Evolutionary conservation across 164 flowering plant genomes (phyloP), one percentile per base, ranked within the genome.

Genomic region (Nelumbo lutea): DNA sequence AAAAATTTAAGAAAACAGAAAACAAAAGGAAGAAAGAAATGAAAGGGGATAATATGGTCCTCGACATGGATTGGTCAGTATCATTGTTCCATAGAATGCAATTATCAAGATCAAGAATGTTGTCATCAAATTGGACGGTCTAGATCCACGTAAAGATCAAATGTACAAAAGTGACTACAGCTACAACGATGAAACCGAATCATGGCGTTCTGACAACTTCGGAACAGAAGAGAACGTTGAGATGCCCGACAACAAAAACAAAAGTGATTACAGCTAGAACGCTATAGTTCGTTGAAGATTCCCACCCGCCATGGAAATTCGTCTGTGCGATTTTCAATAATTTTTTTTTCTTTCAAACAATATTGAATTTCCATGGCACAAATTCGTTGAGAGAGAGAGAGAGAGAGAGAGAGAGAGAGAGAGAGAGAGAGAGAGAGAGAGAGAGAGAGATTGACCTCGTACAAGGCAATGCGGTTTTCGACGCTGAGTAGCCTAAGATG

Each of bases 401-500:
- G 3, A 53, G 57, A 9, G 14, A 53, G 14, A 53, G 57, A 53
- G 14, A n/a, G 13, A 14, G n/a, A 53, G 14, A 4, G 14, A 10
- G 45, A 11, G 67, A 44, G 67, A n/a, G 27, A 15, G 50, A 68
- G 48, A 42, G 47, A 38, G 42, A 39, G 55, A n/a, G 15, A 15
- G 47, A 14, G 15, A n/a, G 53, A 27, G 3, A 67, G 13, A 9
- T 59, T 50, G 8, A 9, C 9, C 59, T 5, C 10, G 7, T 38
- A 50, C 15, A 66, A 50, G 58, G 61, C 59, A 7, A 79, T 80
- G 76, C 64, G 78, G 80, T 10, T 68, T 13, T 72, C 71, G 6
- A 71, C 59, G 70, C 52, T 81, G 53, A 73, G 65, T 61, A 80
- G 74, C 55, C 43, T 83, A 48, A 78, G 89, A 72, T 78, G 80